Evolutionary conservation across 192 early-diverging fungal species (phyloP).

Genomic region (Powellomyces hirtus): DNA sequence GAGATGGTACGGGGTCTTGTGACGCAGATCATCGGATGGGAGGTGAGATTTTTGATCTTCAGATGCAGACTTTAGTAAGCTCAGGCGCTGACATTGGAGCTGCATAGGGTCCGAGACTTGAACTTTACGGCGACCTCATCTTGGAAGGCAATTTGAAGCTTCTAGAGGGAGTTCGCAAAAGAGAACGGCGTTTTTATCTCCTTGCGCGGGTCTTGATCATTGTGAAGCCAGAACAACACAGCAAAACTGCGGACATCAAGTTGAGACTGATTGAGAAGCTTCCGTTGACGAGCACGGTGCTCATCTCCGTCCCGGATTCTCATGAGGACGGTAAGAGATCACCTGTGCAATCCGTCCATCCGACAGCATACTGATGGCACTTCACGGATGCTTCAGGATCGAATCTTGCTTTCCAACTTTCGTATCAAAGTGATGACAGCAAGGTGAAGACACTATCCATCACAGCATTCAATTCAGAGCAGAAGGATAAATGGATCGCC

Average conservation of each 20-base stretch:
- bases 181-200: conserved; percentile 35
- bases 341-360: no score
- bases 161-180: conserved; percentile 11
- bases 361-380: background rate
- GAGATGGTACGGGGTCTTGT: conserved; percentile 24
- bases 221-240: conserved; percentile 4
- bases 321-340: conserved; percentile 26
- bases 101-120: conserved; percentile 25
- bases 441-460: conserved; percentile 16
- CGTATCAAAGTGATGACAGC: conserved; percentile 27
- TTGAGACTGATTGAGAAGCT: conserved; percentile 23
- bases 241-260: conserved; percentile 16
- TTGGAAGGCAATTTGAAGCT: conserved; percentile 32
- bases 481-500: conserved; percentile 16
- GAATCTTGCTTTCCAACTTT: conserved; percentile 24
- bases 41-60: conserved; percentile 4
- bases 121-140: conserved; percentile 31
- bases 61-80: background rate
- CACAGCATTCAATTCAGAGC: conserved; percentile 34
- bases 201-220: conserved; percentile 31
- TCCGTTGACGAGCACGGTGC: background rate
- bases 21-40: conserved; percentile 30
- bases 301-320: conserved; percentile 1
- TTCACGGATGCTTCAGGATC: background rate
- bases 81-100: background rate